Evolutionary conservation across 805 yeast genomes (phyloP).

Genomic region (Ogataea henricii): DNA sequence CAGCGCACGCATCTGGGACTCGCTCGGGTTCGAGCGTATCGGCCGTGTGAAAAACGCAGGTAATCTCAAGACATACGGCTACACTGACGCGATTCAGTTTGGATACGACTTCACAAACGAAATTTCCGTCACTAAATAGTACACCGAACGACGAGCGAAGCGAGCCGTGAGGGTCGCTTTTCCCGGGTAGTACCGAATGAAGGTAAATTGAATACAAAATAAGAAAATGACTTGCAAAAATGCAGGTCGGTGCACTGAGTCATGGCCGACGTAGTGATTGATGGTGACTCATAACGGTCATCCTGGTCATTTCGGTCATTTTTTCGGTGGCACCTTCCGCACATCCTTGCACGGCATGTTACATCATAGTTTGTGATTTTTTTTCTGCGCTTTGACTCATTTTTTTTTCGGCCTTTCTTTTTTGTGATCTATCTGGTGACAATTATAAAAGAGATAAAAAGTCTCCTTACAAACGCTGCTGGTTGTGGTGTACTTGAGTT

Average conservation of each 20-base stretch:
- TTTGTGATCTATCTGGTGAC: neutral
- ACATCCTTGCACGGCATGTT: slow-evolving; percentile 6
- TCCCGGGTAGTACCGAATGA: too few relatives aligned
- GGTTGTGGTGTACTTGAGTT: neutral
- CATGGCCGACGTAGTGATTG: neutral
- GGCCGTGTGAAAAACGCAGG: slow-evolving; percentile 80
- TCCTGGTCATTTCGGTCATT: too few relatives aligned
- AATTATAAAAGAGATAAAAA: neutral
- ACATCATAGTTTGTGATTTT: neutral
- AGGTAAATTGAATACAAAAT: too few relatives aligned
- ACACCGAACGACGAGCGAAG: neutral
- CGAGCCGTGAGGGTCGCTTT: too few relatives aligned
- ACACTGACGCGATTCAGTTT: slow-evolving; percentile 76
- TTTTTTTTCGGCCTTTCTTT: slow-evolving; percentile 3
- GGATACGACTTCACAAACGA: slow-evolving; percentile 52
- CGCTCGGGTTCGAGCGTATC: slow-evolving; percentile 75
- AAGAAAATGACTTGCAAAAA: too few relatives aligned
- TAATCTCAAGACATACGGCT: slow-evolving; percentile 61
- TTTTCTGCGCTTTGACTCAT: slow-evolving; percentile 5
- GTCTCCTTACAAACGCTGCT: too few relatives aligned
- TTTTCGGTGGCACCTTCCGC: neutral
- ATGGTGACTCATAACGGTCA: neutral
- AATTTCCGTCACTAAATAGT: too few relatives aligned
- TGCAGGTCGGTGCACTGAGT: too few relatives aligned
- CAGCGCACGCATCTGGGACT: slow-evolving; percentile 79